Evolutionary conservation across 352 stramenopile species (phyloP), one percentile per base, ranked within the genome.

Genomic region (Phytophthora quininea): DNA sequence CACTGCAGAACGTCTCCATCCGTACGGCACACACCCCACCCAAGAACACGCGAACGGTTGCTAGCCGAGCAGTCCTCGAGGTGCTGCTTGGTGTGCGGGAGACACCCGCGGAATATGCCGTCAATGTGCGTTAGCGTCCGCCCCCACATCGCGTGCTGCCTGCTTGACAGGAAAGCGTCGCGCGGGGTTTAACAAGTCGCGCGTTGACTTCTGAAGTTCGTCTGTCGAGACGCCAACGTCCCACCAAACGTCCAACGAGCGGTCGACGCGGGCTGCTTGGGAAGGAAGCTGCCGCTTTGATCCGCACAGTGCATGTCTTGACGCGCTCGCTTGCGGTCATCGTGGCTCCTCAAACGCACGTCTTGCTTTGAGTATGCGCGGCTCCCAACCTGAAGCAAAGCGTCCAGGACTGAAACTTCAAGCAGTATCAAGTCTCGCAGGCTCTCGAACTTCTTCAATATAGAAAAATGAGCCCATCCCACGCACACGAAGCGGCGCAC

Each of bases 381-480:
- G 38, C 35, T 64, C 49, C 48, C n/a, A 49, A 61, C 37, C 54
- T 14, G 32, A 12, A 27, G 19, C 19, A 19, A 53, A 29, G 59
- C 35, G 46, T 63, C 43, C 19, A 42, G 50, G n/a, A 7, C 11
- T 51, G 56, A 54, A 81, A 83, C 77, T 86, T 86, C 74, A 83
- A 83, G 42, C 52, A 62, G 60, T 72, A 87, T 83, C 33, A 72
- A 60, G 14, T 87, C 58, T 78, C 52, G 54, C 46, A 79, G 76
- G 76, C 46, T 40, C 54, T 61, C 55, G 60, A 45, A 60, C 58
- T 24, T 24, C 73, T 84, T 84, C 76, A 84, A 83, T 72, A 74
- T 65, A 58, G 49, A 0, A 24, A 24, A 58, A 45, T 49, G 33
- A 45, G 35, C 53, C 37, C 49, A 51, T 35, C 45, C 24, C 52